These are phyloP conservation scores for Fraxinus latifolia DNA, from an alignment of 305 asterid genomes.

Conservation along the genomic window DNA sequence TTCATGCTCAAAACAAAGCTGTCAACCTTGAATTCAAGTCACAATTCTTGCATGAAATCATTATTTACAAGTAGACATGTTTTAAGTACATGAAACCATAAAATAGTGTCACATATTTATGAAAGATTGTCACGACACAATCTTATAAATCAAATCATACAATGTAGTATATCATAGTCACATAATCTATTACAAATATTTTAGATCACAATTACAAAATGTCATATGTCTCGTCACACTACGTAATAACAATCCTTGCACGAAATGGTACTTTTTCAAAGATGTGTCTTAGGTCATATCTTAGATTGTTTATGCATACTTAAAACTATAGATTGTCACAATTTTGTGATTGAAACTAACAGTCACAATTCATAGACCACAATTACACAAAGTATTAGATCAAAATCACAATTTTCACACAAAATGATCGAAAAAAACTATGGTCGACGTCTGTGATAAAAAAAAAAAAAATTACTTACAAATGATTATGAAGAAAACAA, in stretches of 20 bases:
- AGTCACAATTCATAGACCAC: not conserved
- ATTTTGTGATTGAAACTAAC: not conserved
- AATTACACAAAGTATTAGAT: not conserved
- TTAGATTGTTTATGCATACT: not conserved
- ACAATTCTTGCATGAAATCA: too few species aligned
- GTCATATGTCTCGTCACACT: not conserved
- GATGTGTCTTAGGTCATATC: not conserved
- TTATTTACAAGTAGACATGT: too few species aligned
- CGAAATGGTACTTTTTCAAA: too few species aligned
- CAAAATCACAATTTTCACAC: not conserved
- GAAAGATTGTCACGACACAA: not conserved
- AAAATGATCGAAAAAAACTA: not conserved
- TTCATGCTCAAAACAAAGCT: too few species aligned
- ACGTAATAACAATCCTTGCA: not conserved
- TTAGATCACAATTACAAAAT: not conserved
- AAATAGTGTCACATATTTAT: not conserved
- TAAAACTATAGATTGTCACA: not conserved
- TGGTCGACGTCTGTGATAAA: not conserved
- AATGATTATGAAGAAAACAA: too few species aligned
- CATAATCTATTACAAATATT: not conserved
- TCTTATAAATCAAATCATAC: not conserved
- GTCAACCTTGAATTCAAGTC: too few species aligned
- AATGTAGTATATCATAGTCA: not conserved
- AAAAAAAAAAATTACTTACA: too few species aligned
- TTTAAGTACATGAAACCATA: too few species aligned